phyloP scores from a whole-genome alignment of 352 stramenopile species.

The Phytopythium aichiense region DNA sequence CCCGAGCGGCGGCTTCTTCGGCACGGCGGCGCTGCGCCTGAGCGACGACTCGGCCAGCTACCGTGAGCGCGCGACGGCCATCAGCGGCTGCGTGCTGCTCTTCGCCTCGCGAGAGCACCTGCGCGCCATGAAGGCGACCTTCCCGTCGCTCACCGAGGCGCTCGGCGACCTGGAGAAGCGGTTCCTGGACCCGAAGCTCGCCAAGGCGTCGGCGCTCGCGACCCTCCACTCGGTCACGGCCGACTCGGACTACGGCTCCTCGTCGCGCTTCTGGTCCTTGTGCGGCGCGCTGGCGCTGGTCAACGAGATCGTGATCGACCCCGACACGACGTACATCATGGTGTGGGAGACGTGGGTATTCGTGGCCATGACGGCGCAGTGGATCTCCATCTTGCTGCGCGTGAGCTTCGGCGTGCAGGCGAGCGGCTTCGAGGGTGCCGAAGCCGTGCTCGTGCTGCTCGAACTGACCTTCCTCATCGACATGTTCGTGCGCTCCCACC shows the following conservation, averaged over 20 bases:
- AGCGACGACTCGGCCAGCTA: conserved; percentile 36
- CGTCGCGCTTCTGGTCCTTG: conserved; percentile 6
- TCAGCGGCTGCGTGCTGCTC: conserved; percentile 50
- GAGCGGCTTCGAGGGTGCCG: conserved; percentile 4
- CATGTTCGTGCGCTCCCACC: conserved; percentile 42
- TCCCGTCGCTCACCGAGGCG: conserved; percentile 24
- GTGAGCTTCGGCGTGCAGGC: conserved; percentile 38
- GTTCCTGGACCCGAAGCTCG: conserved; percentile 46
- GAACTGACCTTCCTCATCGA: conserved; percentile 50
- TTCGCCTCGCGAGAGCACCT: conserved; percentile 50
- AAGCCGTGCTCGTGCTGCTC: conserved; percentile 31
- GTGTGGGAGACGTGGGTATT: conserved; percentile 62
- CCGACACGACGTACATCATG: conserved; percentile 43
- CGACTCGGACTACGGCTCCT: not conserved
- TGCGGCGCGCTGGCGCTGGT: conserved; percentile 6
- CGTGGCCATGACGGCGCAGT: conserved; percentile 45
- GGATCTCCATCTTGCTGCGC: conserved; percentile 33
- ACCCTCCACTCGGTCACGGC: not conserved
- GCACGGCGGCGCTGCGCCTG: conserved; percentile 33
- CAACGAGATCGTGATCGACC: conserved; percentile 36
- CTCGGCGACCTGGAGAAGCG: conserved; percentile 41
- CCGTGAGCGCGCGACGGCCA: conserved; percentile 41
- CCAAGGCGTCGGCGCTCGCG: conserved; percentile 32
- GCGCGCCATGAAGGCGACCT: conserved; percentile 27
- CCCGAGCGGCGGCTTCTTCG: conserved; percentile 49